phyloP scores from a whole-genome alignment of 345 rosid species.

The Gossypium ekmanianum region DNA sequence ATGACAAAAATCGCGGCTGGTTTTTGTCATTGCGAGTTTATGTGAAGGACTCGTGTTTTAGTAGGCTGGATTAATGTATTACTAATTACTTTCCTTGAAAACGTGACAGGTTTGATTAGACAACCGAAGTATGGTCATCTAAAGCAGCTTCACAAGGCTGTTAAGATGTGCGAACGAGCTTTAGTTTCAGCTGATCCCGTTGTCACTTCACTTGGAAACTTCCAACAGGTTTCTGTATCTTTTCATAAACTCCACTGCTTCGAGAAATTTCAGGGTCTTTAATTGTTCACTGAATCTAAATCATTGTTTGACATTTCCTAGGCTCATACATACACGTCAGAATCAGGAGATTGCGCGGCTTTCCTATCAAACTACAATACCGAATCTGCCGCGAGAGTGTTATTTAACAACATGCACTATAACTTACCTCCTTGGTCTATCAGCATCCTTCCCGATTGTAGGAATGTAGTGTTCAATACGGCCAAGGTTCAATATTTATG shows the following conservation, averaged over 20 bases:
- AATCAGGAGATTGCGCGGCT: slow-evolving; percentile 92
- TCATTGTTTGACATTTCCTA: slow-evolving; percentile 27
- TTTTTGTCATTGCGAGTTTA: not conserved
- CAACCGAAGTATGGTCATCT: slow-evolving; percentile 96
- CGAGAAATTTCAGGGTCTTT: slow-evolving; percentile 9
- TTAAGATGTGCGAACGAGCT: slow-evolving; percentile 92
- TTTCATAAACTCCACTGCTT: not conserved
- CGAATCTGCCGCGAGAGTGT: slow-evolving; percentile 65
- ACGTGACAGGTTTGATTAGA: slow-evolving; percentile 70
- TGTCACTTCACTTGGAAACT: slow-evolving; percentile 72
- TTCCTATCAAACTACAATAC: slow-evolving; percentile 90
- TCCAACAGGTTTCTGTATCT: slow-evolving; percentile 60
- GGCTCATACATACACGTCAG: slow-evolving; percentile 79
- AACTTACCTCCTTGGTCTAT: slow-evolving; percentile 99
- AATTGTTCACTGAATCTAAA: slow-evolving; percentile 16
- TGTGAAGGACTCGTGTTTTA: not conserved
- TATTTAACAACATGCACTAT: slow-evolving; percentile 94
- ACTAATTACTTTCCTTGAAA: slow-evolving; percentile 21
- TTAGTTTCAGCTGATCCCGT: slow-evolving; percentile 81
- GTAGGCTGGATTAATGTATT: not conserved
- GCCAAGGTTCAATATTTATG: slow-evolving; percentile 60
- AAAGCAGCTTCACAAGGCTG: slow-evolving; percentile 88
- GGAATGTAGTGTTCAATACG: slow-evolving; percentile 89
- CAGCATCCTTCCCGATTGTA: slow-evolving; percentile 94
- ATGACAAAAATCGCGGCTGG: not conserved